Evolutionary conservation across 169 alveolate genomes (phyloP).

Genomic region (Eimeria necatrix): DNA sequence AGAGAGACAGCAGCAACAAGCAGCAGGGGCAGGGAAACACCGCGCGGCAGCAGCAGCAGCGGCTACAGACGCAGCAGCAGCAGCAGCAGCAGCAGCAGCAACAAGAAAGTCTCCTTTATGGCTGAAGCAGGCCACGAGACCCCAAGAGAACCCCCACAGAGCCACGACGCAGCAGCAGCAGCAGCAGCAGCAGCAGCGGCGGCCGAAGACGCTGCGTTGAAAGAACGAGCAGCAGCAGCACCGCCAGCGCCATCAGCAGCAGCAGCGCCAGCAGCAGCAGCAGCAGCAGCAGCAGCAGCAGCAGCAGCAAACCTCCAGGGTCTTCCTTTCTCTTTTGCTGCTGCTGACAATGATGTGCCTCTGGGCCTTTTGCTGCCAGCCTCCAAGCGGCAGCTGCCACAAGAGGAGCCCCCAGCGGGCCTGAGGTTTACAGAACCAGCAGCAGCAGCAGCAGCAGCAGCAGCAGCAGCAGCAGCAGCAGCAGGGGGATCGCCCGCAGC

Average conservation of each 20-base stretch:
- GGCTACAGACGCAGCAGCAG: neutral
- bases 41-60: slow-evolving; percentile 21
- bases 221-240: neutral
- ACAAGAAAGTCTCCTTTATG: neutral
- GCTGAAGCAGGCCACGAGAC: no score
- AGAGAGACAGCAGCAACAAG: slow-evolving; percentile 1
- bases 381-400: neutral
- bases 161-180: neutral
- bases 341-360: neutral
- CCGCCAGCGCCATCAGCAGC: no score
- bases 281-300: neutral
- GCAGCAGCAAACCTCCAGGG: neutral
- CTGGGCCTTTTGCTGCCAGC: neutral
- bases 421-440: neutral
- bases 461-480: neutral
- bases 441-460: slow-evolving; percentile 22
- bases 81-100: neutral
- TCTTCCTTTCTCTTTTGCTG: neutral
- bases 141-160: neutral
- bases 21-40: neutral
- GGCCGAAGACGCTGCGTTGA: neutral
- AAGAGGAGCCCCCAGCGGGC: neutral
- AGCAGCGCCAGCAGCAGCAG: no score
- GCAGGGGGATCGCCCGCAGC: slow-evolving; percentile 1
- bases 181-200: no score